Base-by-base conservation (phyloP, 768 basidiomycete species). In the Lactifluus rugatus region DNA sequence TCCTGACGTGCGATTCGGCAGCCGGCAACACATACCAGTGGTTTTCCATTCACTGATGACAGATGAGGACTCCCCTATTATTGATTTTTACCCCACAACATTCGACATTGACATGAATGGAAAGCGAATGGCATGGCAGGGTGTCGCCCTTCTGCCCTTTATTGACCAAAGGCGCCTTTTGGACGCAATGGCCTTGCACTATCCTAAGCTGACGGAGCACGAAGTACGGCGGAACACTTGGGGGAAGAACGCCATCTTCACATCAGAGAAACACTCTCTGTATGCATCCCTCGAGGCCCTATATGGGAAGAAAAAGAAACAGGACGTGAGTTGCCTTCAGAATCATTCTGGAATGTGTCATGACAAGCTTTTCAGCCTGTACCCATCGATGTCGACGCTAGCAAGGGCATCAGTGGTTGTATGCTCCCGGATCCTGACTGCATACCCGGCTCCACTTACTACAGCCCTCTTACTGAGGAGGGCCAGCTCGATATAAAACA, bases 101-200 rank as follows among this genome's bases (percentile, higher is more conserved):
- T 99, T 99, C 70, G 83, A 94, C 65, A 86, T 98, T 67, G 96
- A 99, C 71, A 99, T 99, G 96, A 99, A 99, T 67, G 96, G 96
- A 58, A 98, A 98, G 75, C 90, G 89, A 73, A 97, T 98, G 94
- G 79, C 89, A 7, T 99, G 96, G 96, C 95, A 99, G 71, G 96
- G 96, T 54, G 93, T 99, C 56, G 94, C 96, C 0, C 75, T 99
- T 9, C 76, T 99, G 21, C 94, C 96, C 0, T 99, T 98, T 76
- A 98, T 99, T 62, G 90, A 98, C 67, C 78, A 85, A 69, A 79
- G 78, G 55, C 81, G 93, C 34, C 73, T 99, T 25, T 74, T 98
- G 54, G 84, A 81, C 34, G 91, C 93, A 3, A 92, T 99, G 87
- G 80, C 76, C 8, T 69, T 76, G 13, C 77, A 74, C 61, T 87